phyloP scores from a whole-genome alignment of 441 rosid genomes.

The Aleurites moluccanus region DNA sequence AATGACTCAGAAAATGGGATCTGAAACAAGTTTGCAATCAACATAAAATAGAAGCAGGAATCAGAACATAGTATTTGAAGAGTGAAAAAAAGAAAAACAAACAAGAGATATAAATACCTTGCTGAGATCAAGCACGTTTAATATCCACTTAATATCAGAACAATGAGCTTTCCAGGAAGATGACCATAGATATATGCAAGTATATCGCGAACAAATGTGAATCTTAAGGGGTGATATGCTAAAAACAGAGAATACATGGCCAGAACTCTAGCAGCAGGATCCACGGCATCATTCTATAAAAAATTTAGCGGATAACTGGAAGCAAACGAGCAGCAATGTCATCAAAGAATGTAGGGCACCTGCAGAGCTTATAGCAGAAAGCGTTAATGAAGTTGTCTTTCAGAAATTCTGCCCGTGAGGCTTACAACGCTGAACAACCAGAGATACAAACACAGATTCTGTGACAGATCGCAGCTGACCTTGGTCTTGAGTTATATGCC shows the following conservation, averaged over 20 bases:
- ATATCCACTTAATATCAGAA: no score
- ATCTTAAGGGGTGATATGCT: constrained; percentile 82
- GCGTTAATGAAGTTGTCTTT: background rate
- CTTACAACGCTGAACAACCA: constrained; percentile 77
- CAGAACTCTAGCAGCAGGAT: constrained; percentile 71
- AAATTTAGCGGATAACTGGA: constrained; percentile 86
- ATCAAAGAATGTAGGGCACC: constrained; percentile 94
- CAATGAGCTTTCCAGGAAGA: constrained; percentile 77
- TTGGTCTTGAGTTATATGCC: constrained; percentile 54
- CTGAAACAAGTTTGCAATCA: constrained; percentile 43
- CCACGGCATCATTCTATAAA: constrained; percentile 87
- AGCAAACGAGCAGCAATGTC: constrained; percentile 89
- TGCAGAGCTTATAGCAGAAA: constrained; percentile 31
- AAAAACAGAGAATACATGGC: constrained; percentile 57
- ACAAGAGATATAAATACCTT: constrained; percentile 53
- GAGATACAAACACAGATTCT: constrained; percentile 75
- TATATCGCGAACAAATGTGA: constrained; percentile 93
- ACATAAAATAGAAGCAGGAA: constrained; percentile 6
- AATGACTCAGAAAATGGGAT: constrained; percentile 94
- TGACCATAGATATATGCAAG: constrained; percentile 94
- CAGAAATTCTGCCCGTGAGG: constrained; percentile 66
- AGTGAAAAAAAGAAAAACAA: constrained; percentile 5
- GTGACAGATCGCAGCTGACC: constrained; percentile 80
- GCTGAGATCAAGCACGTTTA: constrained; percentile 77
- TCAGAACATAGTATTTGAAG: constrained; percentile 6